Conservation (phyloP, 345 rosid species). For the Eucalyptus globulus region DNA sequence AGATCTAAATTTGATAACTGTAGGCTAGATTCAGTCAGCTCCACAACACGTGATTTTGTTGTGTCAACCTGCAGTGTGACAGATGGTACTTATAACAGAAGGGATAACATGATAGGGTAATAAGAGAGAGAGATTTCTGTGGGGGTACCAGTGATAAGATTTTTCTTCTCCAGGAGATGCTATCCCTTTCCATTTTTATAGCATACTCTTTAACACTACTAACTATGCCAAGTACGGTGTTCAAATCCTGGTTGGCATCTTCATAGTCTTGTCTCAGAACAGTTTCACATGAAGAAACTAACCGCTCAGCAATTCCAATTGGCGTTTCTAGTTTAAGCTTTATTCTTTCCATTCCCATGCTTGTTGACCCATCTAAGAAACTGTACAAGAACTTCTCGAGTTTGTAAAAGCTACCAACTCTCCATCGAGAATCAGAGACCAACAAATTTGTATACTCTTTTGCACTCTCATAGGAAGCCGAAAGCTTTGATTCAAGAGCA, state of each 20-base stretch:
- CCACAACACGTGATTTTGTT: conserved; percentile 58
- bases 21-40: conserved; percentile 65
- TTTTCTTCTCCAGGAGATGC: conserved; percentile 69
- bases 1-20: conserved; percentile 75
- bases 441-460: conserved; percentile 20
- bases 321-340: conserved; percentile 95
- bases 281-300: conserved; percentile 62
- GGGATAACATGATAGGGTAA: not conserved
- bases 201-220: conserved; percentile 41
- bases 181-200: conserved; percentile 62
- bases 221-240: conserved; percentile 36
- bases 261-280: conserved; percentile 39
- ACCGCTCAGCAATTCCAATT: conserved; percentile 63
- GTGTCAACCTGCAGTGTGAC: conserved; percentile 47
- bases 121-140: not conserved
- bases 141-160: conserved; percentile 50
- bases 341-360: conserved; percentile 71
- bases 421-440: conserved; percentile 36
- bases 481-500: conserved; percentile 79
- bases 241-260: conserved; percentile 56
- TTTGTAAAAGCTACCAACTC: conserved; percentile 39
- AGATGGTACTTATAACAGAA: not conserved
- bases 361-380: conserved; percentile 78
- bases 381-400: conserved; percentile 65
- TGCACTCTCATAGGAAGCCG: conserved; percentile 27